Conservation (phyloP, 2,329 filamentous ascomycete species). For the Cladosporium sp. region DNA sequence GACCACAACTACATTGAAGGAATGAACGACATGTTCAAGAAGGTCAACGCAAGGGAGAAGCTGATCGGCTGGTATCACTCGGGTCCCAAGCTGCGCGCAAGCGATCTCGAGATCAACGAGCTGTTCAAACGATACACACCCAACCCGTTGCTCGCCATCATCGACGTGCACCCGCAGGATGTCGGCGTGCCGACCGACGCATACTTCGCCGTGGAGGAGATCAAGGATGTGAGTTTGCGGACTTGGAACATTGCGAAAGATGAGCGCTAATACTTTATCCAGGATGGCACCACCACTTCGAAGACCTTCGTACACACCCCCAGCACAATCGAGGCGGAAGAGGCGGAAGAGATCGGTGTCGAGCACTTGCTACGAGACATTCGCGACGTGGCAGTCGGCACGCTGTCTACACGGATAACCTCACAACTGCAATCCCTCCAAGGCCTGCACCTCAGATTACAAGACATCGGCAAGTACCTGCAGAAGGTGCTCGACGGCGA, state of each 20-base stretch:
- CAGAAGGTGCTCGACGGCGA: constrained; percentile 93
- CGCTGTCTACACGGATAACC: constrained; percentile 92
- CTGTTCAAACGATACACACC: constrained; percentile 99
- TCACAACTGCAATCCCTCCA: constrained; percentile 97
- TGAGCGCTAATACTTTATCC: constrained; percentile 13
- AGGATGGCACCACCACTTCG: constrained; percentile 95
- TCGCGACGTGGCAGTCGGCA: constrained; percentile 94
- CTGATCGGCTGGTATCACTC: constrained; percentile 99
- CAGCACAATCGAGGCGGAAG: constrained; percentile 96
- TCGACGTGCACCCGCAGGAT: constrained; percentile 97
- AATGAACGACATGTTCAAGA: constrained; percentile 99
- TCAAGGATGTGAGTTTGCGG: constrained; percentile 72
- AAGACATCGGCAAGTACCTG: constrained; percentile 92
- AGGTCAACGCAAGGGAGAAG: constrained; percentile 98
- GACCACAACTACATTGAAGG: constrained; percentile 99
- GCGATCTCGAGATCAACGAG: constrained; percentile 98
- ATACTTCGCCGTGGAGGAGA: constrained; percentile 98
- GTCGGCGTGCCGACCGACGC: constrained; percentile 96
- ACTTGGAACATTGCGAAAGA: neutral
- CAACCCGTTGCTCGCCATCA: constrained; percentile 93
- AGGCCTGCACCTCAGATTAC: constrained; percentile 87
- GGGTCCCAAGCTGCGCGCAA: constrained; percentile 91
- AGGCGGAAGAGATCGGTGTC: constrained; percentile 97
- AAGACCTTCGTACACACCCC: constrained; percentile 99
- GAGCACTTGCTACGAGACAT: constrained; percentile 98